phyloP scores from a whole-genome alignment of 176 grass and related monocot species.

The Secale cereale region DNA sequence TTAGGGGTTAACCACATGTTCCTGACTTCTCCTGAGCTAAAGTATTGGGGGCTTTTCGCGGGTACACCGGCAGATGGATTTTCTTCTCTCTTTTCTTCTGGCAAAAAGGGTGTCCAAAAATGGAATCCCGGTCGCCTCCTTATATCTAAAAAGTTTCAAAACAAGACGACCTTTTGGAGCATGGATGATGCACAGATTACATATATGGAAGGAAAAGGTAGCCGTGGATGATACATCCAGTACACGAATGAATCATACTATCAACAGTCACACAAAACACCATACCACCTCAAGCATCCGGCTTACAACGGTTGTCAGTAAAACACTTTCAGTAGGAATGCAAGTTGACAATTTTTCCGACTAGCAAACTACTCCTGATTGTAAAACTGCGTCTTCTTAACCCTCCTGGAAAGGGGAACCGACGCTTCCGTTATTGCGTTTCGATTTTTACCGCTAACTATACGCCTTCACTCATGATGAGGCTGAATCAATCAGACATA shows the following conservation, averaged over 20 bases:
- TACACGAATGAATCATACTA: background rate
- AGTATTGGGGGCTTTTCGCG: no score
- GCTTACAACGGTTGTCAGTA: background rate
- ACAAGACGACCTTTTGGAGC: no score
- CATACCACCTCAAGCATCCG: background rate
- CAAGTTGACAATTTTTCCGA: background rate
- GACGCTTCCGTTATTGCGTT: background rate
- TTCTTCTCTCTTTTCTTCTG: no score
- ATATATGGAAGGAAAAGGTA: no score
- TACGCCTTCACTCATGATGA: slow-evolving; percentile 8
- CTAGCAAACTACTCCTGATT: background rate
- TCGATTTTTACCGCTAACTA: slow-evolving; percentile 15
- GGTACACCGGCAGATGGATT: no score
- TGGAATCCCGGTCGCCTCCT: no score
- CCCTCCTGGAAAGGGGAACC: background rate
- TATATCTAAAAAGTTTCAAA: no score
- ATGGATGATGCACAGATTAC: no score
- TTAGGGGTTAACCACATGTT: no score
- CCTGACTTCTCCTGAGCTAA: no score
- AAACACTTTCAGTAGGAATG: background rate
- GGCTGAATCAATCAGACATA: slow-evolving; percentile 9
- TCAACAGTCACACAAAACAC: background rate
- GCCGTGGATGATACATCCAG: no score
- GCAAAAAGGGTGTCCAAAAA: no score
- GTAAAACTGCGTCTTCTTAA: slow-evolving; percentile 17